These are phyloP conservation scores for Solanum appendiculatum DNA, from an alignment of 257 asterid species.

Conservation along the genomic window DNA sequence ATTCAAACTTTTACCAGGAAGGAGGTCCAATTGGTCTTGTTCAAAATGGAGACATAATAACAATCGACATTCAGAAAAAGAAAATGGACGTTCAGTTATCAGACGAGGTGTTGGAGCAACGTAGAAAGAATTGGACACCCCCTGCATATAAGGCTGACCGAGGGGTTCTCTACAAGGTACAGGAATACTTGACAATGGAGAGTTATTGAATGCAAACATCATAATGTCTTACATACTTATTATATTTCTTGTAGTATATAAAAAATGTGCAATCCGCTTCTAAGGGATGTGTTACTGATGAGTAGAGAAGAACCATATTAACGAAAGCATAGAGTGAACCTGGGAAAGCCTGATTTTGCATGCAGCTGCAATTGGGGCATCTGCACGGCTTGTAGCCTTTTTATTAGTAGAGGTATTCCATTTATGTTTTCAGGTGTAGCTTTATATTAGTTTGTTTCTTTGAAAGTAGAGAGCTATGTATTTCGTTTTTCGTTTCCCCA, in stretches of 20 bases:
- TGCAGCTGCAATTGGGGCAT: background rate
- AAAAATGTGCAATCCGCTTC: slow-evolving; percentile 86
- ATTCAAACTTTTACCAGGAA: slow-evolving; percentile 45
- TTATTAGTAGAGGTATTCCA: background rate
- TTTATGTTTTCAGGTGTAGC: background rate
- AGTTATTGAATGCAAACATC: background rate
- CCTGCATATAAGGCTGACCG: slow-evolving; percentile 70
- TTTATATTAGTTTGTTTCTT: background rate
- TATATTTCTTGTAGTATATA: slow-evolving; percentile 45
- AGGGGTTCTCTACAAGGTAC: slow-evolving; percentile 90
- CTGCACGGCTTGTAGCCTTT: background rate
- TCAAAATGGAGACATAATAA: slow-evolving; percentile 62
- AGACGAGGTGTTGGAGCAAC: slow-evolving; percentile 54
- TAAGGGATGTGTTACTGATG: slow-evolving; percentile 90
- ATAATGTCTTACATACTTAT: background rate
- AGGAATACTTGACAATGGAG: background rate
- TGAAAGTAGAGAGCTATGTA: background rate
- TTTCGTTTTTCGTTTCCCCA: background rate
- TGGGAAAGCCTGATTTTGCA: background rate
- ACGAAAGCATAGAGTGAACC: background rate
- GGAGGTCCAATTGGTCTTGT: slow-evolving; percentile 91
- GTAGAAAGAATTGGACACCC: slow-evolving; percentile 70
- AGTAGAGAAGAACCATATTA: slow-evolving; percentile 17
- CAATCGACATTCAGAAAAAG: slow-evolving; percentile 59
- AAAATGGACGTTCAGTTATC: slow-evolving; percentile 64